A percentile compares a stretch with the other conserved stretches of the same genome.
Evolutionary conservation across 1,139 yeast species (phyloP).

Genomic region (Kodamaea ohmeri): DNA sequence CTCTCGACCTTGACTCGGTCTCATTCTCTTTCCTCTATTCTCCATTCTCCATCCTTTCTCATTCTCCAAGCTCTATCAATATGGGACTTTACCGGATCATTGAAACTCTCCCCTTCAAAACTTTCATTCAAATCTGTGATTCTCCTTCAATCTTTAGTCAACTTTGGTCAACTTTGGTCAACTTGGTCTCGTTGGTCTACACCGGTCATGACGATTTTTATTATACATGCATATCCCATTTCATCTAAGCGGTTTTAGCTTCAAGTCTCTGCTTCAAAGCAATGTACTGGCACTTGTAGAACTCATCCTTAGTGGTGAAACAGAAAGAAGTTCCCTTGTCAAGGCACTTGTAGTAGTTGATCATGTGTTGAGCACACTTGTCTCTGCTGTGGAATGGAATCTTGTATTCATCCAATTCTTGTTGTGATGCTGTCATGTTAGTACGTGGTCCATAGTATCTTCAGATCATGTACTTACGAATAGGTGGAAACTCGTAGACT

Average conservation of each 20-base stretch:
- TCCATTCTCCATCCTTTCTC: too few species aligned
- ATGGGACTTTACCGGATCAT: too few species aligned
- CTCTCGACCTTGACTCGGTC: too few species aligned
- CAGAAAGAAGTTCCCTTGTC: constrained; percentile 48
- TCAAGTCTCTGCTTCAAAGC: constrained; percentile 46
- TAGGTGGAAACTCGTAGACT: constrained; percentile 18
- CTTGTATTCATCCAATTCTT: constrained; percentile 43
- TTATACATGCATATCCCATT: neutral
- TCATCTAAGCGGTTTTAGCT: constrained; percentile 7
- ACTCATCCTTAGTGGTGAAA: constrained; percentile 41
- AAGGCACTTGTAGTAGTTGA: constrained; percentile 46
- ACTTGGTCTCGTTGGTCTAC: too few species aligned
- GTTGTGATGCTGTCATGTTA: constrained; percentile 31
- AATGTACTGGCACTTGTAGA: constrained; percentile 47
- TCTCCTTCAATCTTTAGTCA: too few species aligned
- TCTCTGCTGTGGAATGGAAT: constrained; percentile 50
- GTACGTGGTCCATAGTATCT: constrained; percentile 7
- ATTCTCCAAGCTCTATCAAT: too few species aligned
- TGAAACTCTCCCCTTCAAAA: too few species aligned
- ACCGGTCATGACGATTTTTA: neutral
- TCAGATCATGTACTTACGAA: constrained; percentile 15
- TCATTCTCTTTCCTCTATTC: too few species aligned
- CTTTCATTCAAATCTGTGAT: too few species aligned
- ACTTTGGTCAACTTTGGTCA: too few species aligned
- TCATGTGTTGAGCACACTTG: constrained; percentile 46